phyloP scores from a whole-genome alignment of 2,329 filamentous ascomycete genomes.

The Phialocephala sp. region DNA sequence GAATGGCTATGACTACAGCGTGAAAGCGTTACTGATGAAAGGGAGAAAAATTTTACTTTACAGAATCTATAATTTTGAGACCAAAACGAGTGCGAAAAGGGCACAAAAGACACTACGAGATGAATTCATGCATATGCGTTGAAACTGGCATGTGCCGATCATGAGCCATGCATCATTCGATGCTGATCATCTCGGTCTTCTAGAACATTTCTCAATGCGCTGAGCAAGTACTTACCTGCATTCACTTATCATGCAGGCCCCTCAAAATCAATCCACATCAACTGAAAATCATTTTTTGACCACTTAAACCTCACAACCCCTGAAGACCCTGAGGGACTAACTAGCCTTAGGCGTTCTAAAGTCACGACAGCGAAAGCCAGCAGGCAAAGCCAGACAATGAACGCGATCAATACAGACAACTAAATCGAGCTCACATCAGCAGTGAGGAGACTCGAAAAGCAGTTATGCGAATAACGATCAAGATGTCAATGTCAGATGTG shows the following conservation, averaged over 20 bases:
- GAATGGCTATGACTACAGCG: background rate
- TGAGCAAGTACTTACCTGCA: background rate
- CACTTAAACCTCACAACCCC: background rate
- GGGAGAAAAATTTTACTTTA: too few species aligned
- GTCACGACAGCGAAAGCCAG: background rate
- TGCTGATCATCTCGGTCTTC: background rate
- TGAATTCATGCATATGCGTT: slow-evolving; percentile 4
- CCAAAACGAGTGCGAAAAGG: background rate
- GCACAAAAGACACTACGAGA: background rate
- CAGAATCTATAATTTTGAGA: too few species aligned
- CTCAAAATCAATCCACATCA: background rate
- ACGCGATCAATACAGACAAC: background rate
- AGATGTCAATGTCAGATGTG: slow-evolving; percentile 1
- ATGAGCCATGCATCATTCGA: background rate
- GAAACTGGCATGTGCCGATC: slow-evolving; percentile 11
- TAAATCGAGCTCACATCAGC: background rate
- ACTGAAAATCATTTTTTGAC: slow-evolving; percentile 1
- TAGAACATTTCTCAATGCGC: background rate
- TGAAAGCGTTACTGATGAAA: background rate
- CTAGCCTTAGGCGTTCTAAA: background rate
- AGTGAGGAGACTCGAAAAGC: too few species aligned
- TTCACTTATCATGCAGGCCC: background rate
- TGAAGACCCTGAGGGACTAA: background rate
- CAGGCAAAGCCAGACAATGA: background rate
- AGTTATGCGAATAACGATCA: background rate